Evolutionary conservation across 1,139 yeast genomes (phyloP).

Genomic region (Saccharomyces pastorianus): DNA sequence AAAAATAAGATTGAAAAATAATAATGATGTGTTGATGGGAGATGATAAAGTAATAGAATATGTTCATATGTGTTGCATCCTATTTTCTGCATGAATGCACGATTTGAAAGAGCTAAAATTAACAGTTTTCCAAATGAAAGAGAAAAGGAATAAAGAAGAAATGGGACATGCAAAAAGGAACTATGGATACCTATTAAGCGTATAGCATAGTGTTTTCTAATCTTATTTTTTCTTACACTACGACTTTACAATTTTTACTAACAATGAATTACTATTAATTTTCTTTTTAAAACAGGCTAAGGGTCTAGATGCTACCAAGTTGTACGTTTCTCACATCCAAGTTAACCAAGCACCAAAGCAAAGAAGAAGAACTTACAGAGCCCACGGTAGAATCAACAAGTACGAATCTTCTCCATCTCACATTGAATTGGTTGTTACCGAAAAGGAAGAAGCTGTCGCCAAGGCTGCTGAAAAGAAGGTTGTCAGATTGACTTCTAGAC

Average conservation of each 20-base stretch:
- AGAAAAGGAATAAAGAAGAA: neutral
- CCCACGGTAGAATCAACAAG: slow-evolving; percentile 99
- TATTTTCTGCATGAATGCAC: neutral
- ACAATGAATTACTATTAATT: slow-evolving; percentile 5
- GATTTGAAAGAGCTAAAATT: neutral
- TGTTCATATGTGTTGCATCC: neutral
- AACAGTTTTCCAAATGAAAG: neutral
- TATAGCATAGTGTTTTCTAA: neutral
- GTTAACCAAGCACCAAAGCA: slow-evolving; percentile 99
- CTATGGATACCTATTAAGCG: neutral
- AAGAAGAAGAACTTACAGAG: slow-evolving; percentile 99
- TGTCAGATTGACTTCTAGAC: slow-evolving; percentile 68
- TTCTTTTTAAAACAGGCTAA: slow-evolving; percentile 45
- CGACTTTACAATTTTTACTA: slow-evolving; percentile 10
- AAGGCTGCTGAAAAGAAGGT: slow-evolving; percentile 83
- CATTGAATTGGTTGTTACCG: slow-evolving; percentile 94
- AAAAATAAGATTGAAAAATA: neutral
- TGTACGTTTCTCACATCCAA: slow-evolving; percentile 95
- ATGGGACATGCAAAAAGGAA: neutral
- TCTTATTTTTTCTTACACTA: neutral
- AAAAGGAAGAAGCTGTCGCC: slow-evolving; percentile 87
- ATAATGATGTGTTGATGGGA: neutral
- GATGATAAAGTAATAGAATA: neutral
- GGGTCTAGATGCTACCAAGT: slow-evolving; percentile 92
- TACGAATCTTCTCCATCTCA: slow-evolving; percentile 98